Base-by-base conservation (phyloP, 1,139 yeast species). In the Taphrina deformans region DNA sequence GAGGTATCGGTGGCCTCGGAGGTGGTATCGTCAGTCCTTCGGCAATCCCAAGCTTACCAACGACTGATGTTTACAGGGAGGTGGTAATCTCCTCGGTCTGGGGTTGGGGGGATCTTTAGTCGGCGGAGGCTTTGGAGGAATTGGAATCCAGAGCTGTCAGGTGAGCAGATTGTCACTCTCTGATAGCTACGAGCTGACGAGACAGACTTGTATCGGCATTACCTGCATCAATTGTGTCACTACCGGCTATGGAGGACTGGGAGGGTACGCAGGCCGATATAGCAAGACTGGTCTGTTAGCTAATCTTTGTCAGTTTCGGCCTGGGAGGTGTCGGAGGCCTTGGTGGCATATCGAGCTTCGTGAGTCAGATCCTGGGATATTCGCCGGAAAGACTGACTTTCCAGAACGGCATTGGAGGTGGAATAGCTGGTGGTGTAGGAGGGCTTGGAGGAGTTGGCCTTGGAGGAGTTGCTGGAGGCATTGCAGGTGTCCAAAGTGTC, bases 331-430 rank as follows among this genome's bases (percentile, higher is more conserved):
- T 48, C 18, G 48, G 58, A 18, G 58, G 58, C 9, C 48, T 40
- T 3, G 58, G 58, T 1, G 58, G 48, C 14, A 53, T 53, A n/a
- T 53, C 58, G 27, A 38, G 41, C 58, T 53, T 53, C 40, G 58
- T 48, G 27, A 26, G 38, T 7, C 27, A n/a, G 10, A 26, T 12
- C 41, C n/a, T 6, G 41, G 4, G n/a, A 10, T 12, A 14, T 14
- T 2, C 35, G 14, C 9, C 35, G 14, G 14, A 38, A 38, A 12
- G 41, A 7, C 48, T 16, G 26, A n/a, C 41, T n/a, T 44, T 9
- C 21, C 12, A 48, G 18, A n/a, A 29, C 12, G 44, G 23, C 55
- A 14, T 26, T 26, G 55, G 35, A 9, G 55, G 55, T 21, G 44
- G 29, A 5, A 12, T 16, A 2, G 41, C 24, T 18, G 35, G 29